A percentile compares a stretch with the other conserved stretches of the same genome.
phyloP scores from a whole-genome alignment of 2,329 filamentous ascomycete genomes.

The Fragosphaeria purpurea region DNA sequence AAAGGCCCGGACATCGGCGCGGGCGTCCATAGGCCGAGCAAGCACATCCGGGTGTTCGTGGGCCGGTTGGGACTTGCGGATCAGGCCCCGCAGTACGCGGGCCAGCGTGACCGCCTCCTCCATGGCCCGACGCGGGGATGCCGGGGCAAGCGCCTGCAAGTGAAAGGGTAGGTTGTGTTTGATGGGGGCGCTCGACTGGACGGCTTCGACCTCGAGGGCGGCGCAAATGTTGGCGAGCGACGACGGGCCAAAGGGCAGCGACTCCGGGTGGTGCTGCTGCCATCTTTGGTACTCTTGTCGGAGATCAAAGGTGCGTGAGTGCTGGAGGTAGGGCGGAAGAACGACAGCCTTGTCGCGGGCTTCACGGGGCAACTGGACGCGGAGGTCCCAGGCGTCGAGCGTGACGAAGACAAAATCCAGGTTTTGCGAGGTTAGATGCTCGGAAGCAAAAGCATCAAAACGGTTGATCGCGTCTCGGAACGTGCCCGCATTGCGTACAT shows the following conservation, averaged over 20 bases:
- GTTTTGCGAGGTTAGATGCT: slow-evolving; percentile 83
- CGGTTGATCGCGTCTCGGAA: slow-evolving; percentile 95
- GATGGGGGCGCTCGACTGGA: slow-evolving; percentile 94
- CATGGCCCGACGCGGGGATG: slow-evolving; percentile 91
- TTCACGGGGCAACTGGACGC: slow-evolving; percentile 93
- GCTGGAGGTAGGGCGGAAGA: slow-evolving; percentile 90
- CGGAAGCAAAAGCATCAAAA: slow-evolving; percentile 86
- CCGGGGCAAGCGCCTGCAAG: slow-evolving; percentile 87
- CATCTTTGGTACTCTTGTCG: slow-evolving; percentile 96
- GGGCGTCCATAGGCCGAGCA: slow-evolving; percentile 89
- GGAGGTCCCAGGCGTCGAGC: slow-evolving; percentile 94
- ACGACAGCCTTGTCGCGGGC: slow-evolving; percentile 97
- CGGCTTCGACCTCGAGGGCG: slow-evolving; percentile 92
- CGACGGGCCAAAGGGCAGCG: slow-evolving; percentile 88
- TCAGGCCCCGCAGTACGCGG: slow-evolving; percentile 81
- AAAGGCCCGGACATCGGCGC: slow-evolving; percentile 93
- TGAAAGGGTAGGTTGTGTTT: slow-evolving; percentile 99
- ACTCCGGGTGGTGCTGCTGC: slow-evolving; percentile 97
- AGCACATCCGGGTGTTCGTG: slow-evolving; percentile 93
- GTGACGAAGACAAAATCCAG: slow-evolving; percentile 98
- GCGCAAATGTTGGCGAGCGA: slow-evolving; percentile 97
- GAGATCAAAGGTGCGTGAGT: slow-evolving; percentile 93
- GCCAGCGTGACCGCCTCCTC: slow-evolving; percentile 93
- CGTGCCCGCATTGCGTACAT: slow-evolving; percentile 92
- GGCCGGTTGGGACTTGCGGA: slow-evolving; percentile 89